These are phyloP conservation scores for Zygnema circumcarinatum DNA, from an alignment of 139 green algal species.

Conservation along the genomic window DNA sequence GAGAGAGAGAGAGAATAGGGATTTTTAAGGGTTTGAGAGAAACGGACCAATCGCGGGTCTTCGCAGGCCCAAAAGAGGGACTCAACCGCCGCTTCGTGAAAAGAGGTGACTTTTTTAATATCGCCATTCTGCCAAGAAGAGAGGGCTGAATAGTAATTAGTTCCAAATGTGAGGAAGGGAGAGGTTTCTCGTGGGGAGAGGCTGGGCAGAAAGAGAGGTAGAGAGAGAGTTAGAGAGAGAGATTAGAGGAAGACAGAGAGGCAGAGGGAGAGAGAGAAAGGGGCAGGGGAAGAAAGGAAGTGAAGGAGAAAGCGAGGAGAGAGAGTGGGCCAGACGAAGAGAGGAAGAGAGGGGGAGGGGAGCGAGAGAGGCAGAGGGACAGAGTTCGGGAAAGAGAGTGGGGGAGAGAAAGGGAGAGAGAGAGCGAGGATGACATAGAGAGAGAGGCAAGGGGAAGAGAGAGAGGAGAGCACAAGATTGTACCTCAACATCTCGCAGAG, in stretches of 20 bases:
- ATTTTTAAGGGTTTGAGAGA: neutral
- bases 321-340: neutral
- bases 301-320: neutral
- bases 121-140: neutral
- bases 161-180: neutral
- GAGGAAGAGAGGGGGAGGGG: neutral
- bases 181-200: no score
- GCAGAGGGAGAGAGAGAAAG: neutral
- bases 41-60: neutral
- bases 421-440: neutral
- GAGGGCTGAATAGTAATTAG: neutral
- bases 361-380: neutral
- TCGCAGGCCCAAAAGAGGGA: neutral
- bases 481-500: slow-evolving; percentile 73
- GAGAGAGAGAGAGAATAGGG: neutral
- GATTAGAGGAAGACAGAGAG: neutral
- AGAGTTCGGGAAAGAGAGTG: neutral
- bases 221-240: neutral
- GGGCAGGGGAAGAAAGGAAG: neutral
- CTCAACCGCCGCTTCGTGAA: neutral
- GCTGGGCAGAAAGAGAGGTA: neutral
- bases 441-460: slow-evolving; percentile 4
- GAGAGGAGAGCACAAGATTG: neutral
- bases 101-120: neutral
- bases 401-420: slow-evolving; percentile 14